phyloP scores from a whole-genome alignment of 2,329 filamentous ascomycete species.

The Exserohilum turcica region DNA sequence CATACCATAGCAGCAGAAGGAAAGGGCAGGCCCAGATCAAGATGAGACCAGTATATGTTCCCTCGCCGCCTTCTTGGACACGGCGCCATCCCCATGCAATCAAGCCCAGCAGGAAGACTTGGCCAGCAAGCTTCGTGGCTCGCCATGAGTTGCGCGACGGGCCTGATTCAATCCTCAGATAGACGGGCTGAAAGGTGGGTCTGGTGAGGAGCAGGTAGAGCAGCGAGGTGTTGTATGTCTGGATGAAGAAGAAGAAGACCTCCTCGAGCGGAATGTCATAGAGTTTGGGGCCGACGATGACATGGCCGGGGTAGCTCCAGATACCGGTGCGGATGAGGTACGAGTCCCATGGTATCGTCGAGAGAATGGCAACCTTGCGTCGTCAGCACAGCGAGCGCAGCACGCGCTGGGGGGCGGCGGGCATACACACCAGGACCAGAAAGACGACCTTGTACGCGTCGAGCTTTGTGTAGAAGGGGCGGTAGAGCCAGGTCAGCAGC shows the following conservation, averaged over 20 bases:
- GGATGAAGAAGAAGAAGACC: slow-evolving; percentile 77
- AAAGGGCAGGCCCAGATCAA: slow-evolving; percentile 71
- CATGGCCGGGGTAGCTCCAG: slow-evolving; percentile 73
- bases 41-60: slow-evolving; percentile 73
- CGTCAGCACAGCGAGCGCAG: slow-evolving; percentile 26
- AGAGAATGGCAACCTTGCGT: slow-evolving; percentile 63
- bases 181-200: slow-evolving; percentile 61
- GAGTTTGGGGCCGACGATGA: slow-evolving; percentile 66
- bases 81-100: slow-evolving; percentile 55
- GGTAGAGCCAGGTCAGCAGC: slow-evolving; percentile 63
- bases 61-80: slow-evolving; percentile 54
- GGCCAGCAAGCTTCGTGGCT: slow-evolving; percentile 53
- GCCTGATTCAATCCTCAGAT: slow-evolving; percentile 53
- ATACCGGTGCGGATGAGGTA: slow-evolving; percentile 71
- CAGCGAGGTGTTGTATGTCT: slow-evolving; percentile 74
- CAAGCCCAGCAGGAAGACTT: slow-evolving; percentile 53
- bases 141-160: slow-evolving; percentile 42
- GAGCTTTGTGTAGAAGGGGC: slow-evolving; percentile 65
- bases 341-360: slow-evolving; percentile 77
- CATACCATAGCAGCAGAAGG: slow-evolving; percentile 64
- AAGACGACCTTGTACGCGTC: slow-evolving; percentile 68
- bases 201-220: slow-evolving; percentile 72
- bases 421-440: slow-evolving; percentile 56
- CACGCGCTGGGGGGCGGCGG: background rate
- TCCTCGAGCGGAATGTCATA: slow-evolving; percentile 73